Percentiles rank a stretch among this genome's conserved stretches.
phyloP scores from a whole-genome alignment of 805 yeast species.

The Sungouiozyma ichnusensis region DNA sequence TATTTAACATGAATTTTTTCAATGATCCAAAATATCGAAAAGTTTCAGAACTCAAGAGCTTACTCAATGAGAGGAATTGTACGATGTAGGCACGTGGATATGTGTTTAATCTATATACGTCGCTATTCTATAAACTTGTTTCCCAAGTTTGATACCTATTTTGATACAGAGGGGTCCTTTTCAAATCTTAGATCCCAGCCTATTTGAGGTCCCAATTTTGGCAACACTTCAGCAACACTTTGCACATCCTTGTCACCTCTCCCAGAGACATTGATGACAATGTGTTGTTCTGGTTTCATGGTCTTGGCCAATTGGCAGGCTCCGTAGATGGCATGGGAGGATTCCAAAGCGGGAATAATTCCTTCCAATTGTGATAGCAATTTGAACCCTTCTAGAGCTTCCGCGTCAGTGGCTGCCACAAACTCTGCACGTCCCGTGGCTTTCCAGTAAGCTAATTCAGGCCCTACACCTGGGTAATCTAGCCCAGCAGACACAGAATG shows the following conservation, averaged over 20 bases:
- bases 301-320: conserved; percentile 82
- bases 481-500: conserved; percentile 97
- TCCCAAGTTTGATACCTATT: background rate
- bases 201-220: conserved; percentile 78
- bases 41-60: no score
- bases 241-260: conserved; percentile 99
- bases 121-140: background rate
- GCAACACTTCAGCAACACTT: conserved; percentile 90
- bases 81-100: no score
- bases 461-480: conserved; percentile 99
- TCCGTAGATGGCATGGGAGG: conserved; percentile 92
- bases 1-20: no score
- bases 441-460: conserved; percentile 94
- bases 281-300: conserved; percentile 64
- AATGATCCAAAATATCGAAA: no score
- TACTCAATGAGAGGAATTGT: no score
- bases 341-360: conserved; percentile 95
- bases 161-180: conserved; percentile 20
- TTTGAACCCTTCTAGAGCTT: conserved; percentile 86
- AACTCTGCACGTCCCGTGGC: conserved; percentile 86
- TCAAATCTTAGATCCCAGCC: conserved; percentile 95
- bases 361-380: conserved; percentile 89
- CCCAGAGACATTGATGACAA: conserved; percentile 87
- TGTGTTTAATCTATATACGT: background rate
- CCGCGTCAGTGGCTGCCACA: conserved; percentile 88